Evolutionary conservation across 768 basidiomycete genomes (phyloP), one percentile per base, ranked within the genome.

Genomic region (Cubamyces sp.): DNA sequence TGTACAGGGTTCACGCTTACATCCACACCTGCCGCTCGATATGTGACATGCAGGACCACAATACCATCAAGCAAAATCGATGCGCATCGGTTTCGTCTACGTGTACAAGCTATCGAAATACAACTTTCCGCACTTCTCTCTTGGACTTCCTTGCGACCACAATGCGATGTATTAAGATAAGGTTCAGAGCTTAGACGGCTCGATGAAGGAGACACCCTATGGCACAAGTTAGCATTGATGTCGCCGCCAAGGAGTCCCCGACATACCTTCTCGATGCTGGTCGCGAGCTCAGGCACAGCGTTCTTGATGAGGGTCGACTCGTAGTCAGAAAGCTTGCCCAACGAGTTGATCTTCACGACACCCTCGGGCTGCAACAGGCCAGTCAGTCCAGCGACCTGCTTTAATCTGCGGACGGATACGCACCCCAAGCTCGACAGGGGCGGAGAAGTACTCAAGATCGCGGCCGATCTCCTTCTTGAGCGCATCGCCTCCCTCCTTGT

Each of bases 391-490:
- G 42, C 16, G 11, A 43, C 5, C 39, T 42, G 28, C n/a, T 25
- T 12, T 50, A 55, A 25, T 55, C 60, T 54, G 54, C 16, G 41
- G 41, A 39, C 30, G 34, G 30, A 5, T 2, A 72, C 78, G 48
- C 74, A 94, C 93, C 62, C 96, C 94, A 60, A 99, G 88, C 77
- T 94, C 88, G 61, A 99, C 84, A 51, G 84, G 88, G 39, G 88
- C 85, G 21, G 94, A 92, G 83, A 99, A 98, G 83, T 87, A 98
- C 49, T 89, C 88, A 41, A 96, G 73, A 14, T 88, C 83, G 63
- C 79, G 72, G 15, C 88, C 91, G 60, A 98, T 83, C 74, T 93
- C 92, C 76, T 84, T 84, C 74, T 82, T 83, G 69, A 98, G 78
- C n/a, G 79, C 85, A n/a, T 84, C 82, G 40, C 84, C 87, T 39